Evolutionary conservation across 2,329 filamentous ascomycete species (phyloP), one percentile per base, ranked within the genome.

Genomic region (Paracorniculantispora psalliotae): DNA sequence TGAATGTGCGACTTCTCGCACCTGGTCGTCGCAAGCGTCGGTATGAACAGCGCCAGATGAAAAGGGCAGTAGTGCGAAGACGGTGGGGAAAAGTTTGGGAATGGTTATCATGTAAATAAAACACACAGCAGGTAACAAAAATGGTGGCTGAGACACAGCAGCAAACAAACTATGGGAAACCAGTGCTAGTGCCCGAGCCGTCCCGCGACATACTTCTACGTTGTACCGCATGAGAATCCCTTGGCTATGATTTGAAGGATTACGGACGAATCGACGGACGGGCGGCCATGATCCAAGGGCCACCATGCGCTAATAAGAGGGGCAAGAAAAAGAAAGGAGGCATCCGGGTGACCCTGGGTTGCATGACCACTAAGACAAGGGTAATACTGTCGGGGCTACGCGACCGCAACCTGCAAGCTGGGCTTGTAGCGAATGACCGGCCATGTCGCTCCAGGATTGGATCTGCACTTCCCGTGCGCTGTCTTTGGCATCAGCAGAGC

Each of bases 131-230:
- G 21, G 15, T 2, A 35, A 55, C 15, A 55, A 21, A n/a, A 25
- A 35, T 30, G 49, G 35, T 43, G 39, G 52, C 52, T 47, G 52
- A 55, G 44, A 55, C 52, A 37, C n/a, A 44, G 4, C 21, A 35
- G 52, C 52, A 55, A 55, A 55, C 52, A 55, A 55, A 37, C 21
- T 37, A 55, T 55, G 41, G 28, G 28, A 21, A 37, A 46, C 41
- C n/a, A 13, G 23, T 23, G 8, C 21, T 35, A 35, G 25, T 21
- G 52, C 19, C 28, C 28, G 52, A 55, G 51, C 37, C 15, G 25
- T 26, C 15, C 28, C 48, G 12, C 28, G 26, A 33, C 39, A 54
- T 21, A 28, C 30, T 1, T 33, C 26, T n/a, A n/a, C 21, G 19
- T 21, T n/a, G 23, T 17, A 35, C 39, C 19, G 26, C 26, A 46